Base-by-base conservation (phyloP, 2,329 filamentous ascomycete genomes). In the Beauveria scarabaeidicola region DNA sequence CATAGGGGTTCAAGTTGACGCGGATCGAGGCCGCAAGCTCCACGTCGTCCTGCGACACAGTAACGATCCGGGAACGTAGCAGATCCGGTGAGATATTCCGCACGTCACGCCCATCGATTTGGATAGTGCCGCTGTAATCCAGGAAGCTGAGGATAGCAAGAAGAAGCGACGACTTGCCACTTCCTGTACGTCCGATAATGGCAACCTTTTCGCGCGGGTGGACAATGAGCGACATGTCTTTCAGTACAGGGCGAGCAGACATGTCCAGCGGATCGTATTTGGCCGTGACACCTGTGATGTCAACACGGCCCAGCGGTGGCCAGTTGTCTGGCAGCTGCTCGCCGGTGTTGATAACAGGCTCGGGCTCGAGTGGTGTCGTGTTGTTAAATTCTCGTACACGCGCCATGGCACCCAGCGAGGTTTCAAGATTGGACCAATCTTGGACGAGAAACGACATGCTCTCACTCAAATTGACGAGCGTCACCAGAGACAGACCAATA, bases 51-150 rank as follows among this genome's bases (percentile, higher is more conserved):
- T 72, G 70, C 0, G 70, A 58, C 1, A 71, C 63, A 0, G 66
- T 64, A 10, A 70, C 60, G 25, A 72, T 69, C 19, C 66, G 69
- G 1, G 64, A 63, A 3, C 70, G 65, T 7, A 71, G 23, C 4
- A 65, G 52, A 0, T 36, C 61, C 11, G 27, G 59, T 41, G 17
- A 59, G 41, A 38, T 61, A 56, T 1, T 62, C 48, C 8, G 57
- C 17, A 15, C 53, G 54, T 25, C 59, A 23, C 55, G 47, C 43
- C 63, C 32, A 41, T 65, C 63, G 29, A 64, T 43, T 15, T 50
- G 27, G 29, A 63, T 50, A 43, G 50, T 52, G 60, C 61, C 44
- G n/a, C 47, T 15, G 59, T 58, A 53, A 25, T 61, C 55, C 19
- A 62, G 32, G 23, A 62, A 52, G 36, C 38, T 57, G 21, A 62